Percentiles rank a stretch among this genome's conserved stretches.
Evolutionary conservation across 306 rosid species (phyloP).

Genomic region (Canavalia gladiata): DNA sequence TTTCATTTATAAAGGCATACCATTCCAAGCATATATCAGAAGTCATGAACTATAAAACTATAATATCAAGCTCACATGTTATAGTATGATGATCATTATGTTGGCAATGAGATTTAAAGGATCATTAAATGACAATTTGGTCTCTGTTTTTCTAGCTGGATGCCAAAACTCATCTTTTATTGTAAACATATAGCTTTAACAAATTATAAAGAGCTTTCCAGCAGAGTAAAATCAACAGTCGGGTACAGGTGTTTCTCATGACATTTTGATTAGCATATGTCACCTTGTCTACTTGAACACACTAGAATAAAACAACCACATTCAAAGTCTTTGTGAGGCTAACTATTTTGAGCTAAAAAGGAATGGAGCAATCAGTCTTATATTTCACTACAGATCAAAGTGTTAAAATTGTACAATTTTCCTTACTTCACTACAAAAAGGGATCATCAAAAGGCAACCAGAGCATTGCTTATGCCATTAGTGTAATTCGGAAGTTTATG

Average conservation of each 20-base stretch:
- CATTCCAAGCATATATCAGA: not conserved
- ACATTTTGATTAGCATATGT: constrained; percentile 12
- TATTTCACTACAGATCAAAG: not conserved
- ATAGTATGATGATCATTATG: constrained; percentile 4
- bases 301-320: not conserved
- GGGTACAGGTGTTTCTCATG: not conserved
- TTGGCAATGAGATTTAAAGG: constrained; percentile 15
- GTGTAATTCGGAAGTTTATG: not conserved
- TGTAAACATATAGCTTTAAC: not conserved
- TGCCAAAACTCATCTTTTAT: not conserved
- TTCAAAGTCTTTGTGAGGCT: not conserved
- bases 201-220: constrained; percentile 17
- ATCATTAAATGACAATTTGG: constrained; percentile 29
- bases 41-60: constrained; percentile 25
- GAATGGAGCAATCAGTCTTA: constrained; percentile 16
- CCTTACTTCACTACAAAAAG: not conserved
- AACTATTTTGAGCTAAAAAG: constrained; percentile 17
- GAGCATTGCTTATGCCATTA: not conserved
- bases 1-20: constrained; percentile 22
- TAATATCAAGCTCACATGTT: not conserved
- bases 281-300: not conserved
- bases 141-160: not conserved
- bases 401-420: not conserved
- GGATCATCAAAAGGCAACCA: constrained; percentile 4
- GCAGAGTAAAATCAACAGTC: constrained; percentile 7